Percentiles rank a stretch among this genome's conserved stretches.
These are phyloP conservation scores for Rubus parviflorus DNA, from an alignment of 306 rosid species.

Conservation along the genomic window DNA sequence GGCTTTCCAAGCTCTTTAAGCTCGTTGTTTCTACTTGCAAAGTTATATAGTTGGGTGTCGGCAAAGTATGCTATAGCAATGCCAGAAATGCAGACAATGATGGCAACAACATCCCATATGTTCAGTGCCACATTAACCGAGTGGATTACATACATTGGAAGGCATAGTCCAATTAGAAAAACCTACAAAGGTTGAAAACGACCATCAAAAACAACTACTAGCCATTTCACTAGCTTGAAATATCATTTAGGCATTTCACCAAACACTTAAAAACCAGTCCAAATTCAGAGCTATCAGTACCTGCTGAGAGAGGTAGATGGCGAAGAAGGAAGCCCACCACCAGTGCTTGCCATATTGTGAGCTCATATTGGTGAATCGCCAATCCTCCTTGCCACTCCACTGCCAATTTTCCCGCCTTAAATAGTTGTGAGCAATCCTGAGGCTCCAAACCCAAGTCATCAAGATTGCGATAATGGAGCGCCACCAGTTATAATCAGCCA, in stretches of 20 bases:
- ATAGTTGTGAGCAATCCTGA: constrained; percentile 78
- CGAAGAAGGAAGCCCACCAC: constrained; percentile 95
- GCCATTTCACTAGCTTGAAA: constrained; percentile 7
- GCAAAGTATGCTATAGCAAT: constrained; percentile 70
- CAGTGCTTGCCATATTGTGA: constrained; percentile 68
- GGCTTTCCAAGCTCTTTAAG: constrained; percentile 61
- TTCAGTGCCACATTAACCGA: constrained; percentile 53
- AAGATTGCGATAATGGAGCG: constrained; percentile 59
- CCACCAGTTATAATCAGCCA: constrained; percentile 57
- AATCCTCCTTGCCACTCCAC: constrained; percentile 88
- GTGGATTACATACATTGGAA: constrained; percentile 77
- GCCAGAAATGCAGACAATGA: constrained; percentile 49
- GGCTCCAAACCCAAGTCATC: constrained; percentile 78
- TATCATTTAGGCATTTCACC: constrained; percentile 28
- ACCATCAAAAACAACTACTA: neutral
- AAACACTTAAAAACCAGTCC: constrained; percentile 24
- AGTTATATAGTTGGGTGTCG: constrained; percentile 75
- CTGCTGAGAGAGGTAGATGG: constrained; percentile 83
- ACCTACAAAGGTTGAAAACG: constrained; percentile 44
- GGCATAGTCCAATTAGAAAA: constrained; percentile 61
- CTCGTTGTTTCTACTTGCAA: constrained; percentile 53
- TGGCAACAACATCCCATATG: constrained; percentile 65
- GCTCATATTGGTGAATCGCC: constrained; percentile 86
- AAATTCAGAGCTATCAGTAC: constrained; percentile 30
- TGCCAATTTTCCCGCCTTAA: constrained; percentile 86